Evolutionary conservation across 331 rosid species (phyloP).

Genomic region (Spiraea crenata): DNA sequence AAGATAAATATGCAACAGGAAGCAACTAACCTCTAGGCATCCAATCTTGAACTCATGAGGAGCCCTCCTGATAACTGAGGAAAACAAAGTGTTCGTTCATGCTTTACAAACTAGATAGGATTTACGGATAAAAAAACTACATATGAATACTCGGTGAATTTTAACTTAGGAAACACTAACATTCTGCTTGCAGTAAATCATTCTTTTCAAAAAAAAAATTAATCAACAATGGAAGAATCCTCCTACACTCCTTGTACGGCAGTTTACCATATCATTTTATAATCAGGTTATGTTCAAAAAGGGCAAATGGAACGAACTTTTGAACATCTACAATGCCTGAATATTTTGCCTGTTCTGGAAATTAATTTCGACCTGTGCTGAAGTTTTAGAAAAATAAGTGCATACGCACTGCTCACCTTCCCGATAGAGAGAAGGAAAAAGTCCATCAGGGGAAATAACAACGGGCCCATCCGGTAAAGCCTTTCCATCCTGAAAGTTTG

Average conservation of each 20-base stretch:
- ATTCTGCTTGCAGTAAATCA: background rate
- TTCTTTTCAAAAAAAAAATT: background rate
- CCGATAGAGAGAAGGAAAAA: constrained; percentile 90
- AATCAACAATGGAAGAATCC: constrained; percentile 6
- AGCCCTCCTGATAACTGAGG: constrained; percentile 89
- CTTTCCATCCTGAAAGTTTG: constrained; percentile 72
- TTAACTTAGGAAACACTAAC: too few species aligned
- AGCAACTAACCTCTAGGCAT: constrained; percentile 92
- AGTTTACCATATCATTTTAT: background rate
- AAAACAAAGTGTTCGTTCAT: constrained; percentile 26
- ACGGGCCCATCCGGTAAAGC: constrained; percentile 94
- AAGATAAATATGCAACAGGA: constrained; percentile 13
- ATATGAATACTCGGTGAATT: background rate
- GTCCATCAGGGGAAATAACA: constrained; percentile 97
- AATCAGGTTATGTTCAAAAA: background rate
- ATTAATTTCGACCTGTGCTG: background rate
- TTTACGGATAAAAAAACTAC: constrained; percentile 3
- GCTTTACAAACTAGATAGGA: constrained; percentile 5
- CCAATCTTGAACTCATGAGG: constrained; percentile 98
- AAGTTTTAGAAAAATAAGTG: constrained; percentile 2
- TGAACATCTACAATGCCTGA: background rate
- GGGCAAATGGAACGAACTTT: background rate
- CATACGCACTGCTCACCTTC: constrained; percentile 62
- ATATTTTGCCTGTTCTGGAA: background rate
- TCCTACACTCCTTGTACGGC: background rate